These are phyloP conservation scores for Gastroboletus turbinatus DNA, from an alignment of 1,284 basidiomycete genomes.

Conservation along the genomic window DNA sequence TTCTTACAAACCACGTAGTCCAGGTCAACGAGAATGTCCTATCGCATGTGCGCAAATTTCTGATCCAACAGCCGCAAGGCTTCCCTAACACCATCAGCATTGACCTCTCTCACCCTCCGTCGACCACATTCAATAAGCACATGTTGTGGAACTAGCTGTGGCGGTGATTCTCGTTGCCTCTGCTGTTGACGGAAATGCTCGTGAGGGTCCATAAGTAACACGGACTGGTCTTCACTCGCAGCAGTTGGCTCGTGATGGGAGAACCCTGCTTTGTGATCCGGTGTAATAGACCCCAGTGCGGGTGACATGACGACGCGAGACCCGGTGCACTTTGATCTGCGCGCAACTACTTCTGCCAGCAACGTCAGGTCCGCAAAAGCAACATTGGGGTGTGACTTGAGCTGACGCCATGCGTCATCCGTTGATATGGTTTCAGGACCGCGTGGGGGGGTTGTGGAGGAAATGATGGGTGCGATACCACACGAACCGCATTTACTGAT, in stretches of 20 bases:
- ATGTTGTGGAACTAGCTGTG: slow-evolving; percentile 57
- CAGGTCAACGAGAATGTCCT: slow-evolving; percentile 2
- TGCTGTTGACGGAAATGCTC: slow-evolving; percentile 51
- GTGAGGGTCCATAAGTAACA: slow-evolving; percentile 53
- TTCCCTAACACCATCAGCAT: slow-evolving; percentile 74
- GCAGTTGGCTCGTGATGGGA: slow-evolving; percentile 12
- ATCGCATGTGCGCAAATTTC: slow-evolving; percentile 48
- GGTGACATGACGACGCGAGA: slow-evolving; percentile 69
- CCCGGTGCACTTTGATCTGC: slow-evolving; percentile 76
- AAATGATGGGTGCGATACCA: slow-evolving; percentile 34
- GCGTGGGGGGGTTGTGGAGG: slow-evolving; percentile 24
- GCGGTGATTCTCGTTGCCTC: slow-evolving; percentile 44
- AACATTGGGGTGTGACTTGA: slow-evolving; percentile 88
- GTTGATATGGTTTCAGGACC: slow-evolving; percentile 67
- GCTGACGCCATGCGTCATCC: slow-evolving; percentile 81
- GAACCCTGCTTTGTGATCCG: slow-evolving; percentile 37
- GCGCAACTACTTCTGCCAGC: slow-evolving; percentile 85
- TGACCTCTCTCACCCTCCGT: slow-evolving; percentile 68
- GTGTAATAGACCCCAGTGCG: slow-evolving; percentile 48
- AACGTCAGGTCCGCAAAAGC: slow-evolving; percentile 78
- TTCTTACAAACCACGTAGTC: slow-evolving; percentile 2
- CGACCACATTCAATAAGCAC: slow-evolving; percentile 59
- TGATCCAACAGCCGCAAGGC: slow-evolving; percentile 78
- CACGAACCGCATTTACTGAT: slow-evolving; percentile 32
- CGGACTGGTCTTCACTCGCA: slow-evolving; percentile 31